A percentile compares a stretch with the other conserved stretches of the same genome.
Conservation (phyloP, 2,329 filamentous ascomycete genomes). For the Didymella pinodella region DNA sequence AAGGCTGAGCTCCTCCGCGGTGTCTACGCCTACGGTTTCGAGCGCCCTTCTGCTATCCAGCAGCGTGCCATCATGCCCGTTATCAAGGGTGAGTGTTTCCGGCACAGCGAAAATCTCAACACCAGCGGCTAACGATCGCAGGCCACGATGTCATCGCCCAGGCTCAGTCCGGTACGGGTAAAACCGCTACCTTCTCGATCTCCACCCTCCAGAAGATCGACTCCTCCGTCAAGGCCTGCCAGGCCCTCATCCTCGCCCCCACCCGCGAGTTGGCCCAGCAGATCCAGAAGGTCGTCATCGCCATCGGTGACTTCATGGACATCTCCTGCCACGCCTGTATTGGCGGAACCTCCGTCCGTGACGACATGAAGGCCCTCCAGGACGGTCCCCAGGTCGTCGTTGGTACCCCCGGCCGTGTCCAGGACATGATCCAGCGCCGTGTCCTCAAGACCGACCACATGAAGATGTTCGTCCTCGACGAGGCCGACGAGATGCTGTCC, state of each 20-base stretch:
- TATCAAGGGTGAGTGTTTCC: conserved; percentile 82
- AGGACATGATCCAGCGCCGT: conserved; percentile 99
- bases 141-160: conserved; percentile 99
- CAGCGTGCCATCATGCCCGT: conserved; percentile 99
- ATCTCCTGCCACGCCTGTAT: conserved; percentile 99
- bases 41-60: conserved; percentile 99
- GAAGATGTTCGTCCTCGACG: conserved; percentile 99
- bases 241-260: conserved; percentile 96
- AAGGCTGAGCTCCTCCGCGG: conserved; percentile 97
- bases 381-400: conserved; percentile 97
- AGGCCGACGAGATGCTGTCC: conserved; percentile 99
- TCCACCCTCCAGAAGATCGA: conserved; percentile 99
- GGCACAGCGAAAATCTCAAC: conserved; percentile 7
- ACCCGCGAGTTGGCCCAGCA: conserved; percentile 99
- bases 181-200: conserved; percentile 99
- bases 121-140: conserved; percentile 38
- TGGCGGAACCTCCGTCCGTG: conserved; percentile 95
- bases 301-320: conserved; percentile 99
- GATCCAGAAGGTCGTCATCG: conserved; percentile 99
- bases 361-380: conserved; percentile 97
- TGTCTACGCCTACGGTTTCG: conserved; percentile 99
- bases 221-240: conserved; percentile 90
- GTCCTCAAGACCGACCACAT: conserved; percentile 96
- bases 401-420: conserved; percentile 96
- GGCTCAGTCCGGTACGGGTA: conserved; percentile 99